Percentiles rank a stretch among this genome's conserved stretches.
Evolutionary conservation across 1,284 basidiomycete species (phyloP).

Genomic region (Clitocybe nebularis): DNA sequence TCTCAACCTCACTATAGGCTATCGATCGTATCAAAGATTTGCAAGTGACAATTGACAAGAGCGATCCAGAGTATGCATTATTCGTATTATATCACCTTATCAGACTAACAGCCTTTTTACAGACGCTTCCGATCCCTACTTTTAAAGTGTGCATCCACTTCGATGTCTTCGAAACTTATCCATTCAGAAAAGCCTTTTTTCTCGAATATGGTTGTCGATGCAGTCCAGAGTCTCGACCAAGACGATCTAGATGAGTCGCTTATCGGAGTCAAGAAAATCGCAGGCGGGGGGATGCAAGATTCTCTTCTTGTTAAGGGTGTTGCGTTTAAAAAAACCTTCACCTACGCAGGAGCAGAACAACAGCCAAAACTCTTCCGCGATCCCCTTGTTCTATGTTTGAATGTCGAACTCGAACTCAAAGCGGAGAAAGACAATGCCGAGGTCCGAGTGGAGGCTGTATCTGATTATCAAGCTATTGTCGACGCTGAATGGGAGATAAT

Average conservation of each 20-base stretch:
- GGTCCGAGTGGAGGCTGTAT: slow-evolving; percentile 93
- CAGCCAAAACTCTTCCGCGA: slow-evolving; percentile 93
- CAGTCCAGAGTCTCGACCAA: slow-evolving; percentile 90
- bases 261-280: slow-evolving; percentile 98
- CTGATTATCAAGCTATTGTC: slow-evolving; percentile 98
- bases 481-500: slow-evolving; percentile 99
- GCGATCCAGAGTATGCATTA: slow-evolving; percentile 75
- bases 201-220: slow-evolving; percentile 98
- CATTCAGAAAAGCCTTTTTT: slow-evolving; percentile 99
- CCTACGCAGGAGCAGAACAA: slow-evolving; percentile 98
- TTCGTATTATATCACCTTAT: slow-evolving; percentile 13
- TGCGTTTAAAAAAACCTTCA: slow-evolving; percentile 99
- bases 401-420: slow-evolving; percentile 98
- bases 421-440: slow-evolving; percentile 99
- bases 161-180: slow-evolving; percentile 99
- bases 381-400: slow-evolving; percentile 91
- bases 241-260: slow-evolving; percentile 93
- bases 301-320: slow-evolving; percentile 88
- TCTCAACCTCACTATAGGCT: slow-evolving; percentile 55
- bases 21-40: slow-evolving; percentile 86
- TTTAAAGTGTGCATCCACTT: slow-evolving; percentile 95
- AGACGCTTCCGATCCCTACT: slow-evolving; percentile 93
- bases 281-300: slow-evolving; percentile 99
- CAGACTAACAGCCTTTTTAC: slow-evolving; percentile 15
- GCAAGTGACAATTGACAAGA: slow-evolving; percentile 89